Base-by-base conservation (phyloP, 192 early-diverging fungal species). In the Coemansia guatemalensis region DNA sequence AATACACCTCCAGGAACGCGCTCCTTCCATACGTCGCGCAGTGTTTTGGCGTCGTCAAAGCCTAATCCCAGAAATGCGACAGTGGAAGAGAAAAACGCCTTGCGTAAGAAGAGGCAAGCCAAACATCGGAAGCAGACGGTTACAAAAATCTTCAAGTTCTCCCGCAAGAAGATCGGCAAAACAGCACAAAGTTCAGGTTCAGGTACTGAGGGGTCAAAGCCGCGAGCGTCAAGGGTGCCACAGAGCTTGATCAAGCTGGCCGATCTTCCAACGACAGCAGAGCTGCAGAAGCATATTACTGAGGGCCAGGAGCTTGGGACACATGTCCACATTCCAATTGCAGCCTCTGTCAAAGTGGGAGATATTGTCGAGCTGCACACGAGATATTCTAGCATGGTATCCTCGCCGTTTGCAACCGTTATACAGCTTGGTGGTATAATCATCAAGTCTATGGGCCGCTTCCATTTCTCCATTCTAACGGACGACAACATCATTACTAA, bases 331-430 rank as follows among this genome's bases (percentile, higher is more conserved):
- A 56, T 75, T 11, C 73, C 78, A 4, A 72, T 75, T 17, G 60
- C 52, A 26, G 59, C 64, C 29, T 60, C 70, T 14, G 73, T 69
- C 1, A 68, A 53, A 53, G 74, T 65, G 1, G 78, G 78, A 27
- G 78, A 81, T 49, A 48, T 81, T 20, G 57, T 81, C 11, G 78
- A 81, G 60, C 32, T 81, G 52, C 69, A 69, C 39, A 4, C 44
- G 2, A 22, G 53, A 3, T 44, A 4, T 12, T 33, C 29, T 11
- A 33, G 21, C 26, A 11, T 56, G 11, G 1, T 23, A 24, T 7
- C 39, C 20, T 53, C 47, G 48, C 51, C 22, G 49, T 68, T 56
- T 32, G 41, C 14, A 14, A 26, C 48, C 6, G 4, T 12, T 0
- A 22, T 62, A n/a, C 9, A 26, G 4, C 7, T 69, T 6, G 48